These are phyloP conservation scores for Spirogloea muscicola DNA, from an alignment of 139 green algal species.

Conservation along the genomic window DNA sequence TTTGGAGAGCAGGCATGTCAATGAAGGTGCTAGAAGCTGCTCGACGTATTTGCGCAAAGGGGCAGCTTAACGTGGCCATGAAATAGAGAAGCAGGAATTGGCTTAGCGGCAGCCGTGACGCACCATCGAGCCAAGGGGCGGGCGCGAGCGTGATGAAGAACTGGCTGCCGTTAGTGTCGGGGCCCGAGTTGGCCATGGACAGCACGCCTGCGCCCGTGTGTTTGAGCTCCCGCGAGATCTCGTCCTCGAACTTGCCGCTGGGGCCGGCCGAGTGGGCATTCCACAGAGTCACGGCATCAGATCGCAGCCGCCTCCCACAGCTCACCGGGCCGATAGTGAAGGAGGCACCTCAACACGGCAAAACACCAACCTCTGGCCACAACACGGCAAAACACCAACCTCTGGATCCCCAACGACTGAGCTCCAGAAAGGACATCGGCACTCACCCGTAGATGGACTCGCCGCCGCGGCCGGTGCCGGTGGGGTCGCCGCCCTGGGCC, in stretches of 20 bases:
- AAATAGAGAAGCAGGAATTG: not conserved
- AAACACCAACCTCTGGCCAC: too few relatives aligned
- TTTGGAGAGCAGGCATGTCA: too few relatives aligned
- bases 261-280: too few relatives aligned
- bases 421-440: not conserved
- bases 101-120: not conserved
- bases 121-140: conserved; percentile 40
- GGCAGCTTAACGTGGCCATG: not conserved
- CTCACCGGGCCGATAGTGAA: too few relatives aligned
- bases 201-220: conserved; percentile 61
- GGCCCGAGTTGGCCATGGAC: conserved; percentile 58
- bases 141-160: conserved; percentile 45
- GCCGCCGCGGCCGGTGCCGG: conserved; percentile 55
- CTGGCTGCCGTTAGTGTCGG: conserved; percentile 65
- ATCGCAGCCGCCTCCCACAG: too few relatives aligned
- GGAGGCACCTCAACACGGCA: too few relatives aligned
- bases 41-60: not conserved
- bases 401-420: too few relatives aligned
- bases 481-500: conserved; percentile 59
- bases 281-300: too few relatives aligned
- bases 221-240: conserved; percentile 67
- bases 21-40: too few relatives aligned
- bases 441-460: conserved; percentile 52
- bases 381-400: too few relatives aligned
- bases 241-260: conserved; percentile 78